Percentiles rank a stretch among this genome's conserved stretches.
Evolutionary conservation across 108 stramenopile species (phyloP).

Genomic region (Epipyxis sp.): DNA sequence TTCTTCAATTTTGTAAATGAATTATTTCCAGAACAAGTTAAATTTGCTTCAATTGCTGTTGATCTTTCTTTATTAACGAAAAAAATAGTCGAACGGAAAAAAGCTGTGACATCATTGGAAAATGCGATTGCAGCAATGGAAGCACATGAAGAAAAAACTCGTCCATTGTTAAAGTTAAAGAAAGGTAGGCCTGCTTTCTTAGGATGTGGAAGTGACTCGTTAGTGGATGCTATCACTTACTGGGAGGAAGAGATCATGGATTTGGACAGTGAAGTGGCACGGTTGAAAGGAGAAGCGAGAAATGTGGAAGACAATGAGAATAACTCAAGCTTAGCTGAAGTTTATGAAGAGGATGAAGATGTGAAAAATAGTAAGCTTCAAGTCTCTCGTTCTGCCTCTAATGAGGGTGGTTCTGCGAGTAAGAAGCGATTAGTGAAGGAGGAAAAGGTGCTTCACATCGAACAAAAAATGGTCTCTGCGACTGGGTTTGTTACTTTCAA

Average conservation of each 20-base stretch:
- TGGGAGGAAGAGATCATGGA: background rate
- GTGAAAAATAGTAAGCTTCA: too few species aligned
- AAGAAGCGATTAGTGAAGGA: too few species aligned
- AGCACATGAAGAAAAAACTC: background rate
- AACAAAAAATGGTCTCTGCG: background rate
- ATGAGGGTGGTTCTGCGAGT: too few species aligned
- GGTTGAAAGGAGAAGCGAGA: slow-evolving; percentile 2
- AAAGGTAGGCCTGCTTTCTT: too few species aligned
- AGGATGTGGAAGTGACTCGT: background rate
- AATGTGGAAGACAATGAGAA: background rate
- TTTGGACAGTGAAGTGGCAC: background rate
- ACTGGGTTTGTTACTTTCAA: slow-evolving; percentile 25
- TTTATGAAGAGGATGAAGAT: too few species aligned
- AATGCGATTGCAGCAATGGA: background rate
- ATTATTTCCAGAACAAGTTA: slow-evolving; percentile 20
- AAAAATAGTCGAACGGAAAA: background rate
- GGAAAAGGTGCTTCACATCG: background rate
- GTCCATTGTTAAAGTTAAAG: background rate
- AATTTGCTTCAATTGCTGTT: background rate
- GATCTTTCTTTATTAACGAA: background rate
- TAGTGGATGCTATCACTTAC: slow-evolving; percentile 7
- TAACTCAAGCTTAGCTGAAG: too few species aligned
- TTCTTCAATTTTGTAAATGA: background rate
- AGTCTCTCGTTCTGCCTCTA: too few species aligned
- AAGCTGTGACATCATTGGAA: background rate